Base-by-base conservation (phyloP, 805 yeast genomes). In the Komagataella ulmi region DNA sequence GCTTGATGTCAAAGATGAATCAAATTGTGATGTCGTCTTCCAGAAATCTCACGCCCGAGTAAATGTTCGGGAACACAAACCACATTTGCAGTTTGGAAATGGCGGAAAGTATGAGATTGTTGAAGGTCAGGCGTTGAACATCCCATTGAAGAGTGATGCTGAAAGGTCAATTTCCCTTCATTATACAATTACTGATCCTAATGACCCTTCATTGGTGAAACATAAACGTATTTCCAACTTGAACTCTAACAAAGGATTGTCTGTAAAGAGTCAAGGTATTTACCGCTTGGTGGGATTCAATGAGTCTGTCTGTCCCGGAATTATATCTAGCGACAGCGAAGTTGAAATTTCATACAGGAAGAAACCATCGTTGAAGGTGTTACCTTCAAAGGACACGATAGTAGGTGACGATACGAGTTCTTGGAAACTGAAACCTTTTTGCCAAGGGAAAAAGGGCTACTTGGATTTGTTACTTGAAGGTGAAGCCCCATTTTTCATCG, bases 11-110 rank as follows among this genome's bases (percentile, higher is more conserved):
- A 74, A 74, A 19, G 99, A 93, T 62, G 74, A 78, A n/a, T 77
- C 85, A 8, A 81, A 82, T 0, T 93, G 99, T 67, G 73, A 75
- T 18, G 91, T 87, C n/a, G 79, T 78, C 10, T 67, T 86, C 52
- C 76, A 79, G 48, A 79, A 76, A 17, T 76, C 77, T 19, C 90
- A 85, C 55, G 80, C 80, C 14, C 74, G 67, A 23, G 70, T 93
- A n/a, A 71, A 73, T 30, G 89, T 89, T 1, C 77, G 90, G 58
- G 70, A 80, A 50, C 87, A 83, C 52, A 67, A 82, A 1, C 96
- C 98, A 0, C 63, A 63, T 46, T 56, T 75, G 8, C 57, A 61
- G 6, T 68, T 76, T 51, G 52, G 59, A 52, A 56, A 64, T 50
- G 50, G 59, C 50, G 51, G 57, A 46, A 58, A 64, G 10, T 58